phyloP scores from a whole-genome alignment of 2,329 filamentous ascomycete species.

The Claviceps sorghi region DNA sequence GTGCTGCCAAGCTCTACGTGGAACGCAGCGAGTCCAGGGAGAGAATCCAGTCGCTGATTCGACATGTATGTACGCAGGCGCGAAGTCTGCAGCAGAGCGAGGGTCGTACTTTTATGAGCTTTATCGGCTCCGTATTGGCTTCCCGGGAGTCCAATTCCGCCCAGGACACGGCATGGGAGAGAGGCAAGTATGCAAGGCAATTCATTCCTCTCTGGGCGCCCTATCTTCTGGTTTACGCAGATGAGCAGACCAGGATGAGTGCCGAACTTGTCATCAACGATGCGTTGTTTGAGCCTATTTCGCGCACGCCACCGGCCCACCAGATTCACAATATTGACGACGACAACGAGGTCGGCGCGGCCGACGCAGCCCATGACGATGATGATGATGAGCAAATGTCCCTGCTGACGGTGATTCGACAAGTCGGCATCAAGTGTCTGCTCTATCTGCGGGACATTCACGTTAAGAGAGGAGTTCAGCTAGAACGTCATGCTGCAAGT shows the following conservation, averaged over 20 bases:
- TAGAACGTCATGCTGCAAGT: conserved; percentile 27
- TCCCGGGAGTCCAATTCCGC: conserved; percentile 17
- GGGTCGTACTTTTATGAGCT: conserved; percentile 32
- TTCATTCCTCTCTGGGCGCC: conserved; percentile 35
- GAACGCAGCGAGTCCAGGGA: conserved; percentile 21
- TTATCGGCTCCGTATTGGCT: conserved; percentile 19
- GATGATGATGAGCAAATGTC: not conserved
- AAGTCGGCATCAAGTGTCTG: conserved; percentile 32
- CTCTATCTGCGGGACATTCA: conserved; percentile 32
- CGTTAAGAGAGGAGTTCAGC: conserved; percentile 25
- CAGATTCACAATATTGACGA: not conserved
- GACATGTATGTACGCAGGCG: conserved; percentile 30
- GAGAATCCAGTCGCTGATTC: conserved; percentile 24
- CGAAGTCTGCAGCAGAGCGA: conserved; percentile 31
- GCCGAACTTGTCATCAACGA: conserved; percentile 30
- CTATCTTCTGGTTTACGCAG: conserved; percentile 31
- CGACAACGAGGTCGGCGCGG: not conserved
- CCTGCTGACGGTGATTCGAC: conserved; percentile 16
- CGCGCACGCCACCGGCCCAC: conserved; percentile 2
- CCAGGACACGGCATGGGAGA: conserved; percentile 9
- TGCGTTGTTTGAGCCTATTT: conserved; percentile 24
- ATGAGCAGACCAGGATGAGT: conserved; percentile 25
- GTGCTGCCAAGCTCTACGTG: conserved; percentile 41
- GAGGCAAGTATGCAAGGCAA: conserved; percentile 12
- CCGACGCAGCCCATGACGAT: not conserved